A percentile compares a stretch with the other conserved stretches of the same genome.
These are phyloP conservation scores for Chaetomidium leptoderma DNA, from an alignment of 495 filamentous ascomycete species.

Conservation along the genomic window DNA sequence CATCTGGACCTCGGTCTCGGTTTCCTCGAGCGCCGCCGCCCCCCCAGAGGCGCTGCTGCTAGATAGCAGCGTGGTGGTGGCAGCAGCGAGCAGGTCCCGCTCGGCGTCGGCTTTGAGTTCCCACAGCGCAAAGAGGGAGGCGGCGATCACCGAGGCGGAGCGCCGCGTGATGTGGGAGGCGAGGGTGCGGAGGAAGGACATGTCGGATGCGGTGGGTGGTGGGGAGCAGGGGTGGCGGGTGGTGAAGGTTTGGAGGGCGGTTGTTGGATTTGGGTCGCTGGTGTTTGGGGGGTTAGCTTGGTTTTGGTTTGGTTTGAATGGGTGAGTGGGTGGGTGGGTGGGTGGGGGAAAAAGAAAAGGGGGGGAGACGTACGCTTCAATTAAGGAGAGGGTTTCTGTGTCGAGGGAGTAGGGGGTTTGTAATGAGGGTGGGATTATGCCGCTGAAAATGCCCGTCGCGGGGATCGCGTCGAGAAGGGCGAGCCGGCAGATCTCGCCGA, in stretches of 20 bases:
- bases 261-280: constrained; percentile 30
- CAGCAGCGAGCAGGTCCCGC: background rate
- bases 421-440: constrained; percentile 51
- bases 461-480: constrained; percentile 61
- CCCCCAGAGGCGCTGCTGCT: too few species aligned
- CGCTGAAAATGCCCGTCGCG: constrained; percentile 51
- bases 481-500: constrained; percentile 74
- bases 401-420: constrained; percentile 54
- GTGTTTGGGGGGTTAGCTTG: constrained; percentile 41
- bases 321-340: background rate
- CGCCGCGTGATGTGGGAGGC: constrained; percentile 55
- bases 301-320: background rate
- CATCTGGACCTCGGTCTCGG: constrained; percentile 29
- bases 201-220: constrained; percentile 43
- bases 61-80: constrained; percentile 15
- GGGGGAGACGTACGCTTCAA: constrained; percentile 49
- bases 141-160: constrained; percentile 59
- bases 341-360: background rate
- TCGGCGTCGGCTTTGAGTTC: constrained; percentile 52
- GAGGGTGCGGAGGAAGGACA: constrained; percentile 50
- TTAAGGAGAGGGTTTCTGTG: constrained; percentile 55
- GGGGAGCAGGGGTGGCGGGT: constrained; percentile 42
- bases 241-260: constrained; percentile 33
- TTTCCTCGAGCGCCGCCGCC: too few species aligned
- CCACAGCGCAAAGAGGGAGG: constrained; percentile 60